Conservation (phyloP, 352 stramenopile genomes). For the Pythium diclinum region DNA sequence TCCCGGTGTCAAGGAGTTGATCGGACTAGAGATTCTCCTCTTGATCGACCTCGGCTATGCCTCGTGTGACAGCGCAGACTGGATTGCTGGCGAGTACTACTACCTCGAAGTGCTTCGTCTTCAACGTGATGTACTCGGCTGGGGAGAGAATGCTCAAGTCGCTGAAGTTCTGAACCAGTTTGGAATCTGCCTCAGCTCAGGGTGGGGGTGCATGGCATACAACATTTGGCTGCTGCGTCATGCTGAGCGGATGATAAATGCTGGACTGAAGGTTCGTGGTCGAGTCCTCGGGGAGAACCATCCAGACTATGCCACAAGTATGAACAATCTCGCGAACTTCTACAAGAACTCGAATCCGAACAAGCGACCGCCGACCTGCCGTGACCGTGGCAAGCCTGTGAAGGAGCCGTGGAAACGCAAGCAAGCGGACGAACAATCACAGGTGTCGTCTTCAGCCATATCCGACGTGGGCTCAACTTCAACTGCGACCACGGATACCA, state of each 20-base stretch:
- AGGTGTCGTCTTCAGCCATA: slow-evolving; percentile 4
- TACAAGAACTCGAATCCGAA: slow-evolving; percentile 61
- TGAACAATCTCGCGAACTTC: slow-evolving; percentile 86
- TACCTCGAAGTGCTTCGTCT: slow-evolving; percentile 73
- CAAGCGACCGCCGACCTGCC: slow-evolving; percentile 6
- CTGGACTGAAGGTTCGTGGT: slow-evolving; percentile 56
- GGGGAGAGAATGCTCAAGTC: slow-evolving; percentile 72
- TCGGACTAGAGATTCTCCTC: slow-evolving; percentile 67
- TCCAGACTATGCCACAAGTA: slow-evolving; percentile 71
- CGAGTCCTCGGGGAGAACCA: slow-evolving; percentile 71
- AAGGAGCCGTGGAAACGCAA: not conserved
- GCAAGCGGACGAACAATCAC: slow-evolving; percentile 5
- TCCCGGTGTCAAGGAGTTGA: slow-evolving; percentile 66
- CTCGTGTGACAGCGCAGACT: slow-evolving; percentile 67
- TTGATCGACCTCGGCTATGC: slow-evolving; percentile 76
- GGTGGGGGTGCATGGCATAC: slow-evolving; percentile 63
- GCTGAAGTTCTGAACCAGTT: slow-evolving; percentile 79
- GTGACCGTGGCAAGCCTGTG: not conserved
- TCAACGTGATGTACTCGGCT: slow-evolving; percentile 70
- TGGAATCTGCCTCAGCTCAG: slow-evolving; percentile 73
- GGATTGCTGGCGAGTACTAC: slow-evolving; percentile 71
- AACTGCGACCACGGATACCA: not conserved
- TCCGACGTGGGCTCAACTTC: slow-evolving; percentile 3
- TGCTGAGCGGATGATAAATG: slow-evolving; percentile 59
- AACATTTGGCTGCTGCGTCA: slow-evolving; percentile 75